Evolutionary conservation across 2,329 filamentous ascomycete species (phyloP).

Genomic region (Aspergillus ruber): DNA sequence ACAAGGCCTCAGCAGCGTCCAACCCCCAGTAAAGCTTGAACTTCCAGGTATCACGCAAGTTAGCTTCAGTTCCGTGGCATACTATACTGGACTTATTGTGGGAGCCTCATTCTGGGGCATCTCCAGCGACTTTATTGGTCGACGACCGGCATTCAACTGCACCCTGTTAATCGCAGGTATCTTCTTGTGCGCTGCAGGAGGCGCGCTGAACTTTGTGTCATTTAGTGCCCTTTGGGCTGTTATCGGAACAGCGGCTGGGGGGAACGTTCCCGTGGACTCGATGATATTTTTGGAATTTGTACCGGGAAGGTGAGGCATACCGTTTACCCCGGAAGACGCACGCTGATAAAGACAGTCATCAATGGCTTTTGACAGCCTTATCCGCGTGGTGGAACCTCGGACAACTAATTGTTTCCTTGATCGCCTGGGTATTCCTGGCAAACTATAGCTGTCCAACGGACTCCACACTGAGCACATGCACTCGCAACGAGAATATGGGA

Average conservation of each 20-base stretch:
- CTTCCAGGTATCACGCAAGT: constrained; percentile 18
- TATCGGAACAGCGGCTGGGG: constrained; percentile 22
- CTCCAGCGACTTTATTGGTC: constrained; percentile 37
- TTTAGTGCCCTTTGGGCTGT: constrained; percentile 25
- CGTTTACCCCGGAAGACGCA: neutral
- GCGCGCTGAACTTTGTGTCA: constrained; percentile 19
- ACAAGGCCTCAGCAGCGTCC: constrained; percentile 24
- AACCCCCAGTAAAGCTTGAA: constrained; percentile 22
- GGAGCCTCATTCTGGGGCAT: constrained; percentile 44
- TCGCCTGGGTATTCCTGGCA: constrained; percentile 25
- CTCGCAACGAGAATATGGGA: constrained; percentile 20
- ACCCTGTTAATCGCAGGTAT: constrained; percentile 39
- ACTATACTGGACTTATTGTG: constrained; percentile 38
- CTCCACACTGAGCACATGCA: constrained; percentile 16
- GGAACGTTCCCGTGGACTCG: constrained; percentile 21
- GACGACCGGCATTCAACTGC: constrained; percentile 41
- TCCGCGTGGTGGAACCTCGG: constrained; percentile 47
- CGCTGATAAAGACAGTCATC: constrained; percentile 12
- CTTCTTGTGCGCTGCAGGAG: constrained; percentile 20
- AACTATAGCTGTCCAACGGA: constrained; percentile 22
- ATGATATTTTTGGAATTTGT: constrained; percentile 28
- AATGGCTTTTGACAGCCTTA: constrained; percentile 29
- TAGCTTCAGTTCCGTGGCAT: constrained; percentile 29
- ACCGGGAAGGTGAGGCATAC: constrained; percentile 12
- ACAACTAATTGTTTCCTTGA: constrained; percentile 30